Evolutionary conservation across 805 yeast species (phyloP).

Genomic region (Candida coquimbonensis): DNA sequence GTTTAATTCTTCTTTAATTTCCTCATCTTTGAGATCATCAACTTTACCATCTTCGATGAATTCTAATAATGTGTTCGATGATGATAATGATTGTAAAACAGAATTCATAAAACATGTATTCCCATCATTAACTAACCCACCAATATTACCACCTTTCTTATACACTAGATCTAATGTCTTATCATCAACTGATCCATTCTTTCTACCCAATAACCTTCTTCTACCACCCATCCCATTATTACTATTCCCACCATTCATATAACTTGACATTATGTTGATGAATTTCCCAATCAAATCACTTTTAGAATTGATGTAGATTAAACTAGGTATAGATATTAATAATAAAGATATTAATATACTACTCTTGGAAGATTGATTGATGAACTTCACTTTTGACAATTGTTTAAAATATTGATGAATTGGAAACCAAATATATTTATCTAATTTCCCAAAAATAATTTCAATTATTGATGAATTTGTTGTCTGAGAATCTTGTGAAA

Average conservation of each 20-base stretch:
- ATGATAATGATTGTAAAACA: slow-evolving; percentile 76
- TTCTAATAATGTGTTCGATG: slow-evolving; percentile 51
- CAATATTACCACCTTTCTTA: slow-evolving; percentile 64
- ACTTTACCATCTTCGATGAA: slow-evolving; percentile 39
- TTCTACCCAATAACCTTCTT: slow-evolving; percentile 8
- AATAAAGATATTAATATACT: slow-evolving; percentile 2
- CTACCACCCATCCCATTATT: background rate
- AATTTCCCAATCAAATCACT: background rate
- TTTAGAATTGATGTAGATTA: background rate
- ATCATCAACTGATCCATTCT: slow-evolving; percentile 6
- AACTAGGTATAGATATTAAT: slow-evolving; percentile 5
- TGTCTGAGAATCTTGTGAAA: too few species aligned
- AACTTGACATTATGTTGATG: background rate
- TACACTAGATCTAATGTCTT: slow-evolving; percentile 30
- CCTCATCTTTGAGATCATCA: slow-evolving; percentile 1
- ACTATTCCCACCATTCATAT: slow-evolving; percentile 1
- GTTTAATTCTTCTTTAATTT: slow-evolving; percentile 21
- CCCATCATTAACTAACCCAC: slow-evolving; percentile 86
- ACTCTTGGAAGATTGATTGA: background rate
- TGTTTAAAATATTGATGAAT: background rate
- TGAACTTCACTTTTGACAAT: slow-evolving; percentile 1
- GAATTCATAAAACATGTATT: slow-evolving; percentile 94
- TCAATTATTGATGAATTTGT: background rate
- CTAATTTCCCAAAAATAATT: background rate
- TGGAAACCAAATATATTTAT: background rate